phyloP scores from a whole-genome alignment of 768 basidiomycete genomes.

The Ramaria rubella region DNA sequence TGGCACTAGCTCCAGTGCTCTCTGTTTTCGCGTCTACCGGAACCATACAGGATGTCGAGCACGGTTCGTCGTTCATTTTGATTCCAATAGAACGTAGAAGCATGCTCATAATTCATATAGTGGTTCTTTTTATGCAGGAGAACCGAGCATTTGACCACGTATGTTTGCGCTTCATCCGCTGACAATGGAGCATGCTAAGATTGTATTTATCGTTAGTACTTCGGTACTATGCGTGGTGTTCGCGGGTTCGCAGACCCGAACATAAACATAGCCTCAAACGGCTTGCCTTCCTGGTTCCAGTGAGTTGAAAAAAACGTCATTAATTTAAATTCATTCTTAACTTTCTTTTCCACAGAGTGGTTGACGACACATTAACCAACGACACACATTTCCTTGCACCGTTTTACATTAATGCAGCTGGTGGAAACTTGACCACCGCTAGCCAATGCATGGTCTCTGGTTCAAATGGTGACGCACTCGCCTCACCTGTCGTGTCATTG shows the following conservation, averaged over 20 bases:
- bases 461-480: slow-evolving; percentile 4
- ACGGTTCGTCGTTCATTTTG: slow-evolving; percentile 4
- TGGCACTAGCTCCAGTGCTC: no score
- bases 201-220: slow-evolving; percentile 6
- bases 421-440: slow-evolving; percentile 7
- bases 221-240: slow-evolving; percentile 14
- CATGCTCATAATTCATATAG: no score
- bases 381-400: slow-evolving; percentile 10
- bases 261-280: slow-evolving; percentile 8
- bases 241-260: slow-evolving; percentile 17
- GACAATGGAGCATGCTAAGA: not conserved
- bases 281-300: slow-evolving; percentile 11
- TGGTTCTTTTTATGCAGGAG: slow-evolving; percentile 18
- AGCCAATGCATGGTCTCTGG: slow-evolving; percentile 15
- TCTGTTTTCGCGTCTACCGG: no score
- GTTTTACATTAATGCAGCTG: slow-evolving; percentile 13
- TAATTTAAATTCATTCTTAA: not conserved
- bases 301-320: not conserved
- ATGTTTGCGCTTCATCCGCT: not conserved
- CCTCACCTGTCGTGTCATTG: not conserved
- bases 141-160: slow-evolving; percentile 17
- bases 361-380: slow-evolving; percentile 8
- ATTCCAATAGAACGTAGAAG: not conserved
- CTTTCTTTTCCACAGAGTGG: not conserved
- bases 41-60: slow-evolving; percentile 10